A percentile compares a stretch with the other conserved stretches of the same genome.
Conservation (phyloP, 768 basidiomycete genomes). For the Pilatotrama ljubarskyi region DNA sequence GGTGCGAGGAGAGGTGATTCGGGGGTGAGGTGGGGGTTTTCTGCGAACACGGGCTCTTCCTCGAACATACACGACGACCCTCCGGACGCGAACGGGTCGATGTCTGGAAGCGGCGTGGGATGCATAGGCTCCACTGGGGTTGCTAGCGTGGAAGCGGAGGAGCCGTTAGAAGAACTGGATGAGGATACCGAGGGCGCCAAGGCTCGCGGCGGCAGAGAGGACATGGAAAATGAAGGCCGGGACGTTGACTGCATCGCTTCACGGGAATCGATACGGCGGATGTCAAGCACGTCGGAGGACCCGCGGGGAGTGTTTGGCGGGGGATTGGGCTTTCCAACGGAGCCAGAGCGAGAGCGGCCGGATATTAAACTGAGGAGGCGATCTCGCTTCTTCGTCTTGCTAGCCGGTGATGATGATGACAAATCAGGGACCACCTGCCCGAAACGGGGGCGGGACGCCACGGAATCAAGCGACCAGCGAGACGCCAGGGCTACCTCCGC, state of each 20-base stretch:
- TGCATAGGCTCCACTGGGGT: slow-evolving; percentile 24
- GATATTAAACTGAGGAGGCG: slow-evolving; percentile 32
- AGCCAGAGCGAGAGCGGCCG: slow-evolving; percentile 28
- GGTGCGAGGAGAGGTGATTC: slow-evolving; percentile 17
- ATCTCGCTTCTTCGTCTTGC: slow-evolving; percentile 27
- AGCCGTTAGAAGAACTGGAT: slow-evolving; percentile 21
- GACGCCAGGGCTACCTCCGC: slow-evolving; percentile 23
- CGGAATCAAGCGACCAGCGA: slow-evolving; percentile 33
- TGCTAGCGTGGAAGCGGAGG: slow-evolving; percentile 24
- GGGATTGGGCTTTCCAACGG: slow-evolving; percentile 26
- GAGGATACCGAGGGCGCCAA: slow-evolving; percentile 19
- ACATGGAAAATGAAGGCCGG: slow-evolving; percentile 15
- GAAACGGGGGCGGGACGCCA: slow-evolving; percentile 23
- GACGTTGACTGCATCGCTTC: slow-evolving; percentile 17
- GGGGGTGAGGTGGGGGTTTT: slow-evolving; percentile 8
- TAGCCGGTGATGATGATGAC: slow-evolving; percentile 20
- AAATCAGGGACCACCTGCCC: slow-evolving; percentile 17
- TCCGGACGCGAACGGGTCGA: slow-evolving; percentile 23
- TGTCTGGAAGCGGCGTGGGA: slow-evolving; percentile 9
- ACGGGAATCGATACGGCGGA: slow-evolving; percentile 15
- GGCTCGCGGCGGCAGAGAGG: slow-evolving; percentile 1
- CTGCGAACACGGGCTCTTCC: slow-evolving; percentile 14
- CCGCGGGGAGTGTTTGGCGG: slow-evolving; percentile 21
- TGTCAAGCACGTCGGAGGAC: slow-evolving; percentile 21
- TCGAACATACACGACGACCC: slow-evolving; percentile 22